Conservation (phyloP, 495 filamentous ascomycete species). For the Xanthoparmelia taractica region DNA sequence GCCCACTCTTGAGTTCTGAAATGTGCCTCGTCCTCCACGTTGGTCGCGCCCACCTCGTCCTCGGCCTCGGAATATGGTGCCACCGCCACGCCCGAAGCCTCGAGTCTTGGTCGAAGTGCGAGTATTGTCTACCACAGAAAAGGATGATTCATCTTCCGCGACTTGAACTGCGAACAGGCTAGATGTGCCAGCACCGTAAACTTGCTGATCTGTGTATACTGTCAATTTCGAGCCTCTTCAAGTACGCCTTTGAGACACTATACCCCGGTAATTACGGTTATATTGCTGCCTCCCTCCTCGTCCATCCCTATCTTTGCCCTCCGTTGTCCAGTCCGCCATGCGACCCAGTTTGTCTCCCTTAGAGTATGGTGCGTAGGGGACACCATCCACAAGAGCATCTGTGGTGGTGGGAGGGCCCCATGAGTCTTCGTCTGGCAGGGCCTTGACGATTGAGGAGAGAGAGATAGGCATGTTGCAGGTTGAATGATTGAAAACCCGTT, state of each 20-base stretch:
- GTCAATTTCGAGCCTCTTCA: conserved; percentile 1
- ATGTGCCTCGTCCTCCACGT: conserved; percentile 49
- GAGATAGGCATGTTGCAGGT: conserved; percentile 32
- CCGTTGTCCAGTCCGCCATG: conserved; percentile 98
- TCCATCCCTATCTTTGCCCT: conserved; percentile 76
- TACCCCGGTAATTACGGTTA: conserved; percentile 87
- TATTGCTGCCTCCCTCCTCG: conserved; percentile 78
- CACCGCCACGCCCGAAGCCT: conserved; percentile 77
- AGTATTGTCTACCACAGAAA: conserved; percentile 95
- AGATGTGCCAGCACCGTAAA: conserved; percentile 84
- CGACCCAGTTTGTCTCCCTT: conserved; percentile 98
- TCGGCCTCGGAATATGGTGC: conserved; percentile 80
- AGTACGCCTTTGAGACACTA: conserved; percentile 17
- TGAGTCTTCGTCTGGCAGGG: conserved; percentile 56
- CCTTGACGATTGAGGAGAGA: conserved; percentile 51
- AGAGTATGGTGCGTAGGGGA: conserved; percentile 94
- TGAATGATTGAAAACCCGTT: neutral
- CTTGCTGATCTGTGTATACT: conserved; percentile 69
- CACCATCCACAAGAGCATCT: conserved; percentile 83
- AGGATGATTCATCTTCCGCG: conserved; percentile 91
- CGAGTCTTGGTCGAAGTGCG: conserved; percentile 74
- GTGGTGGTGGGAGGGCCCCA: conserved; percentile 80
- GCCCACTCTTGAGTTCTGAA: conserved; percentile 56
- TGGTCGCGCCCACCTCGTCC: conserved; percentile 58
- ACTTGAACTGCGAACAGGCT: conserved; percentile 81